phyloP scores from a whole-genome alignment of 768 basidiomycete genomes.

The Phylloporus arenicola region DNA sequence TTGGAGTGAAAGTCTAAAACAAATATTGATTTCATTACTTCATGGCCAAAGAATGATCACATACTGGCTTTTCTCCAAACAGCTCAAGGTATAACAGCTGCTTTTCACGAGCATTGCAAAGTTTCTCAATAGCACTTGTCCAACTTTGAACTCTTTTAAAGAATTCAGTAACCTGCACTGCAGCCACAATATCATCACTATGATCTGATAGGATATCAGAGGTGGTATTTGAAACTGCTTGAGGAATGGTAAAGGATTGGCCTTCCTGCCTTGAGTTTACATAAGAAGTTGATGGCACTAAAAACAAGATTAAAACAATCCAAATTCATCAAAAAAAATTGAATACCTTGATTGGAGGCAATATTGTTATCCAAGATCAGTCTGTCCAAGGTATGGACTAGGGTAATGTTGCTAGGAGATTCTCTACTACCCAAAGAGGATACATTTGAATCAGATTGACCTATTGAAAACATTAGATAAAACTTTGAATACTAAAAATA shows the following conservation, averaged over 20 bases:
- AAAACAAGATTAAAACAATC: neutral
- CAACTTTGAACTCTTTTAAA: conserved; percentile 12
- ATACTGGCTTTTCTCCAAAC: conserved; percentile 20
- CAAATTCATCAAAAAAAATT: neutral
- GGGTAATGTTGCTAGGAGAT: too few species aligned
- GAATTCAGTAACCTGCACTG: neutral
- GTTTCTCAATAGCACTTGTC: conserved; percentile 4
- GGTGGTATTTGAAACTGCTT: neutral
- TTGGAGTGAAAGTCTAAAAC: conserved; percentile 1
- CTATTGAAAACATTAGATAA: neutral
- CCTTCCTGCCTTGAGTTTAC: neutral
- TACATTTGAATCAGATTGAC: neutral
- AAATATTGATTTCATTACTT: neutral
- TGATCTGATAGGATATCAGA: neutral
- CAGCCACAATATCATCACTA: neutral
- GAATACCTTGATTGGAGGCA: neutral
- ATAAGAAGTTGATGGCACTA: neutral
- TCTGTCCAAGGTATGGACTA: neutral
- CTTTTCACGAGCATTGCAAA: neutral
- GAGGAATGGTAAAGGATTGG: neutral
- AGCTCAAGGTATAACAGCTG: neutral
- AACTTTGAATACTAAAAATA: neutral
- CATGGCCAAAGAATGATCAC: neutral
- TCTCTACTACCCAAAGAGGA: neutral
- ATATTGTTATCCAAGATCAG: neutral